phyloP scores from a whole-genome alignment of 192 early-diverging fungal genomes.

The Entrophospora sp. region DNA sequence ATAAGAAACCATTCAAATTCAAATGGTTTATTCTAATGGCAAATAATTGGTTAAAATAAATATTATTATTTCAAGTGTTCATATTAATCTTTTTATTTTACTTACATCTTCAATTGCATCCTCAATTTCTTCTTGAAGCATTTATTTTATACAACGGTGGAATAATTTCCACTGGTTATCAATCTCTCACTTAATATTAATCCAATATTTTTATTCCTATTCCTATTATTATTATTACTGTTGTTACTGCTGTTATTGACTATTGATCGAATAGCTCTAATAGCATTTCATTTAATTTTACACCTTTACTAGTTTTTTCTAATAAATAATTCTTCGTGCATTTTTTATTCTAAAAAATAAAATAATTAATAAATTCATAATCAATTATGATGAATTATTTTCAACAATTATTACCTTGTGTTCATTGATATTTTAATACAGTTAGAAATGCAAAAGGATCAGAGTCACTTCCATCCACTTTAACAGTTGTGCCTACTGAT shows the following conservation, averaged over 20 bases:
- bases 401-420: not conserved
- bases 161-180: conserved; percentile 85
- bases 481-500: conserved; percentile 79
- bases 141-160: conserved; percentile 86
- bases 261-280: conserved; percentile 30
- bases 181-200: conserved; percentile 81
- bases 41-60: conserved; percentile 9
- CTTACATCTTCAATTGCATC: conserved; percentile 61
- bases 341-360: conserved; percentile 30
- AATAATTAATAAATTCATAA: not conserved
- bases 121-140: conserved; percentile 78
- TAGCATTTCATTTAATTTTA: conserved; percentile 27
- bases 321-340: conserved; percentile 47
- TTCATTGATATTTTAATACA: conserved; percentile 57
- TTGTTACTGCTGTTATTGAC: too few species aligned
- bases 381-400: not conserved
- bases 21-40: conserved; percentile 56
- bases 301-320: conserved; percentile 44
- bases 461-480: conserved; percentile 64
- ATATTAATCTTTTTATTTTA: too few species aligned
- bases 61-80: too few species aligned
- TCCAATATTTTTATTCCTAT: too few species aligned
- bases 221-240: too few species aligned
- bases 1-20: conserved; percentile 77
- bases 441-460: conserved; percentile 89